Evolutionary conservation across 768 basidiomycete genomes (phyloP), one percentile per base, ranked within the genome.

Genomic region (Leccinum broughii): DNA sequence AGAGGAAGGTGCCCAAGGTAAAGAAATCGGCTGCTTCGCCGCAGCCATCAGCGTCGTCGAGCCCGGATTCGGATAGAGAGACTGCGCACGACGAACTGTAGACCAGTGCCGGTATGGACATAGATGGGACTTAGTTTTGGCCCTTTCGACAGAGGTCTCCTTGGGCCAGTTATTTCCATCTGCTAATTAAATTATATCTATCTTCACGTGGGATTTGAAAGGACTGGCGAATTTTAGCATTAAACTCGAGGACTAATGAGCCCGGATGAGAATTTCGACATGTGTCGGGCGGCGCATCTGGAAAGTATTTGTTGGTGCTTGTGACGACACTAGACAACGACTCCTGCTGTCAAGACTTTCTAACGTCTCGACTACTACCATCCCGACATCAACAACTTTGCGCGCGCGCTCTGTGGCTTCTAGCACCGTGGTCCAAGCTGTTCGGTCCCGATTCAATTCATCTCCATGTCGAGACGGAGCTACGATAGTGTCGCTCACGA

Each of bases 401-500:
- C 34, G 26, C 35, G 44, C 55, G 34, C 50, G 41, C 34, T 46
- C 34, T 24, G 51, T 56, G 53, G 63, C 58, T 55, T 57, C 55
- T 39, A 51, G 55, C 57, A 57, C 49, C 37, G 37, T 50, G 39
- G 41, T 44, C 53, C 35, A 32, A 32, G 32, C 28, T 11, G 41
- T 44, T 55, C 44, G 55, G 57, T 57, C n/a, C 34, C 34, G 50
- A 64, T 60, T 56, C n/a, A 68, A 50, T 35, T 55, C 61, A 61
- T 68, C 59, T 65, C 57, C 62, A 68, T 90, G 87, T 90, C 92
- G 62, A 84, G 82, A 75, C 83, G 90, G 72, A 93, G 91, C 78
- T 83, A 87, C 76, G 83, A 84, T 66, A 86, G 89, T 74, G 78
- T 77, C 66, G 81, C 86, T 62, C 87, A 89, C 64, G 86, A 90